Base-by-base conservation (phyloP, 495 filamentous ascomycete genomes). In the Penicillium coprophilum region DNA sequence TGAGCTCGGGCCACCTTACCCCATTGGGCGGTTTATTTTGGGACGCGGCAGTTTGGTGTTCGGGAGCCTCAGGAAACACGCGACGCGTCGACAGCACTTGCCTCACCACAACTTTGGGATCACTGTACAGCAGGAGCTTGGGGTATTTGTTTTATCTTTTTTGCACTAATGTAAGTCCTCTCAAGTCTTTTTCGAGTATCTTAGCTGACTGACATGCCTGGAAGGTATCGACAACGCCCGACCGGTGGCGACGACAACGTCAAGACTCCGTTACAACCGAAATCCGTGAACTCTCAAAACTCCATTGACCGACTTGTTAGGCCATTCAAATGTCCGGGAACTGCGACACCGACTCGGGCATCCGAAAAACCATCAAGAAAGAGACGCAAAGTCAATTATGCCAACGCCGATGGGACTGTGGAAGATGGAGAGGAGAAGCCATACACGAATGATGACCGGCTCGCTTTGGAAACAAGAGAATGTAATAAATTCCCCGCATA, bases 301-400 rank as follows among this genome's bases (percentile, higher is more conserved):
- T 80, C 84, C 3, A 71, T 85, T 49, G 89, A 96, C 52, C 83
- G 85, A 40, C 83, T 98, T 4, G 75, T 83, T 46, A 90, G 85
- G 61, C 94, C 94, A 3, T 99, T 99, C 75, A 94, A 88, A 82
- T 97, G 93, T 59, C 94, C 94, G 13, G 90, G 92, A 24, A 86
- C 87, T 9, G 89, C 90, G 7, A 87, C 81, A 1, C 77, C 83
- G 0, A 84, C 80, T 24, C 82, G 90, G 30, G 73, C 80, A n/a
- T 88, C 88, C 2, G 89, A 90, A 9, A 88, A 95, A 39, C 95
- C 95, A 3, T 76, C 86, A 13, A 81, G 94, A 36, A 99, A 99
- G 71, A 79, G 86, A 60, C 81, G 91, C 53, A 97, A 90, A 77
- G 83, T 99, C 46, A 90, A 90, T 64, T 99, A 99, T 73, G 82